Base-by-base conservation (phyloP, 345 rosid genomes). In the Rhizophora apiculata region DNA sequence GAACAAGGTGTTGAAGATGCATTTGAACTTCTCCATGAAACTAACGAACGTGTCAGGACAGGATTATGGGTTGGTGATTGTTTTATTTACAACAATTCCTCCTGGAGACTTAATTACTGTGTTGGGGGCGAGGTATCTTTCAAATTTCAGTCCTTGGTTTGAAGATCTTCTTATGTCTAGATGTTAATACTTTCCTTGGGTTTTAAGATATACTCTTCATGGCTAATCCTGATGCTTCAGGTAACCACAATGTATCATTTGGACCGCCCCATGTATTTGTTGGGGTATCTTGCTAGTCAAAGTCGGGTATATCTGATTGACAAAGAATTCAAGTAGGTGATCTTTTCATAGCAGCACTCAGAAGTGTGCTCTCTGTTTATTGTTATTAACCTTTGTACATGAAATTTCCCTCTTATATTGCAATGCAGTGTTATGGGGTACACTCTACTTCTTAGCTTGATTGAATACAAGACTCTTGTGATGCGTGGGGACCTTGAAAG, bases 21-120 rank as follows among this genome's bases (percentile, higher is more conserved):
- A 55, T 96, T 96, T 80, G 99, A 92, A 80, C 95, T 96, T 78
- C 98, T 96, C 59, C 96, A 92, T 88, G 98, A 96, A 79, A 86
- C 86, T 75, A 94, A 89, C 85, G 99, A 96, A 77, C 98, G 99
- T 75, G 97, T 90, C 63, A 89, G 97, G 81, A 96, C 99, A 56
- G 99, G 99, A 69, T 70, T 92, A 55, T 96, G 98, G 99, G 99
- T 96, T 80, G 99, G 98, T 71, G 99, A 96, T 79, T 96, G 99
- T 84, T 96, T 96, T 78, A 96, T 96, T 75, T 96, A 92, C 83
- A 96, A 88, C 83, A 96, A 96, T 81, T 85, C 98, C 62, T 82
- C 98, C 11, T 92, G 97, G 98, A 92, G 97, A 75, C 98, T 96
- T 72, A 96, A 96, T 79, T 96, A 96, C 75, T 92, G 99, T 79